Evolutionary conservation across 1,284 basidiomycete species (phyloP), one percentile per base, ranked within the genome.

Genomic region (Meira miltonrushii): DNA sequence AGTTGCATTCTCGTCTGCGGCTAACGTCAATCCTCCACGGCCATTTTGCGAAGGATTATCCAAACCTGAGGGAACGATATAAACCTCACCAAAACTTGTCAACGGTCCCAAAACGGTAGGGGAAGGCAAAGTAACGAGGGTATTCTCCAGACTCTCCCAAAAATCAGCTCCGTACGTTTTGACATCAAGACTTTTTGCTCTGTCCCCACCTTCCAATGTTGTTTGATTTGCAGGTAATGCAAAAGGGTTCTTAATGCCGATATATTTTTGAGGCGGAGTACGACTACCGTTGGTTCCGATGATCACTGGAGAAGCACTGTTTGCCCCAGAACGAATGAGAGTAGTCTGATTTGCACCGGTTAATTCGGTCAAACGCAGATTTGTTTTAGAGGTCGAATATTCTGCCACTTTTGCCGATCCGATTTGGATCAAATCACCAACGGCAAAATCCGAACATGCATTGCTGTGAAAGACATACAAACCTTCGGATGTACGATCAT

Each of bases 41-140:
- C 74, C 68, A 68, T 86, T 87, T 71, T 82, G 80, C 0, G 85
- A 84, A 9, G 83, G 83, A 4, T 83, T 82, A 2, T 81, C 79
- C 19, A 12, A 43, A 84, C 85, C 86, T 58, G 82, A 79, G 13
- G 85, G 85, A 58, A 83, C 80, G 0, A 84, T 83, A 84, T 84
- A 86, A 47, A 86, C 81, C 50, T 85, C 84, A 33, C 28, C 28
- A 33, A 4, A 33, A 33, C 28, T 33, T 8, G 28, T 33, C 28
- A 33, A 33, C 3, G 28, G 28, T 33, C 28, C 28, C 8, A 33
- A 33, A 33, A 33, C 28, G 28, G 28, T 33, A 8, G 28, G 28
- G 8, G 28, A 33, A 33, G 28, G 28, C 8, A 33, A 33, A 33
- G 28, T 33, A 8, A 33, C 28, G 8, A 33, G 28, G 8, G 28